These are phyloP conservation scores for Tolypocladium tropicale DNA, from an alignment of 2,329 filamentous ascomycete species.

Conservation along the genomic window DNA sequence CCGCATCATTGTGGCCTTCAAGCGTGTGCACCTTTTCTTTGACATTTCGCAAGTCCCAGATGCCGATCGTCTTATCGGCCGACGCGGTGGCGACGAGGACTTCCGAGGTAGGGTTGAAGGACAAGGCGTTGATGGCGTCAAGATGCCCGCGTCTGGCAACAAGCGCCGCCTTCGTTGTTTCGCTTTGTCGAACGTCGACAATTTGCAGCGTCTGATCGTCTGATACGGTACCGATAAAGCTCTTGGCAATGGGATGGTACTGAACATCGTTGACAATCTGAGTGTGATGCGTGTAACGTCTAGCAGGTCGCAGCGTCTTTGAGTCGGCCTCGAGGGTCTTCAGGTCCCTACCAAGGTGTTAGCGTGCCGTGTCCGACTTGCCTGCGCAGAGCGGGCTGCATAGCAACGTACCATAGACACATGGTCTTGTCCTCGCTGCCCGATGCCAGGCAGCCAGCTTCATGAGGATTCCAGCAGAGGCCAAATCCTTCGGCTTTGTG, in stretches of 20 bases:
- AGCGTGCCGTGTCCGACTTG: not conserved
- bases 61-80: slow-evolving; percentile 85
- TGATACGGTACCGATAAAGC: slow-evolving; percentile 84
- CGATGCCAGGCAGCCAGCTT: slow-evolving; percentile 71
- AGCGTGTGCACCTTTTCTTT: slow-evolving; percentile 84
- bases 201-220: slow-evolving; percentile 92
- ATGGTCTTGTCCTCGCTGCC: slow-evolving; percentile 91
- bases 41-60: slow-evolving; percentile 91
- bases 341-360: slow-evolving; percentile 54
- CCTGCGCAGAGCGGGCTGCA: not conserved
- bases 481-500: slow-evolving; percentile 88
- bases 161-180: slow-evolving; percentile 57
- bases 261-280: slow-evolving; percentile 96
- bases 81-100: slow-evolving; percentile 86
- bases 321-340: slow-evolving; percentile 62
- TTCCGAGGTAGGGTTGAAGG: slow-evolving; percentile 90
- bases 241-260: slow-evolving; percentile 77
- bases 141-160: slow-evolving; percentile 65
- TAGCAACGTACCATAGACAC: slow-evolving; percentile 61
- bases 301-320: slow-evolving; percentile 58
- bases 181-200: slow-evolving; percentile 66
- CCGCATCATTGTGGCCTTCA: slow-evolving; percentile 78
- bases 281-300: slow-evolving; percentile 77
- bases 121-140: slow-evolving; percentile 91
- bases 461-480: slow-evolving; percentile 82